Evolutionary conservation across 2,329 filamentous ascomycete genomes (phyloP).

Genomic region (Scopulariopsis brevicaulis): DNA sequence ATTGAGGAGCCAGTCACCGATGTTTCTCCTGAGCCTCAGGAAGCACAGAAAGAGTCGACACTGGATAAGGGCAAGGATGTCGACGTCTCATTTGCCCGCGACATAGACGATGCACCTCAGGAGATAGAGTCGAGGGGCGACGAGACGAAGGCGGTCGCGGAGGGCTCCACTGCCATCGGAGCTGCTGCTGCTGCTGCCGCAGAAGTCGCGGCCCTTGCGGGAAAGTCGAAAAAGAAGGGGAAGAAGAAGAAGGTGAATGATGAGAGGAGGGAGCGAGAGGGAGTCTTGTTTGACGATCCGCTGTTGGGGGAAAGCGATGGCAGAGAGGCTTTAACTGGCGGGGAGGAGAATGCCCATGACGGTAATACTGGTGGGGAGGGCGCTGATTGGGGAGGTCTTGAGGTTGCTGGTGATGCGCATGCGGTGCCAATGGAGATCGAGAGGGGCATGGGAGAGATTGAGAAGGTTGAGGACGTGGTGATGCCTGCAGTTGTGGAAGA

Average conservation of each 20-base stretch:
- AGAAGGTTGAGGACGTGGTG: constrained; percentile 7
- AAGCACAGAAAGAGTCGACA: not conserved
- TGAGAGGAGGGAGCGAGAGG: constrained; percentile 23
- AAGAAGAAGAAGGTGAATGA: constrained; percentile 27
- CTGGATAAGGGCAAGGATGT: not conserved
- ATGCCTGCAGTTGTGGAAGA: constrained; percentile 9
- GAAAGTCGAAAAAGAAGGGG: constrained; percentile 17
- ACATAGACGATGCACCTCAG: not conserved
- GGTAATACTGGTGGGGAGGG: not conserved
- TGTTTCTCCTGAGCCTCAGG: not conserved
- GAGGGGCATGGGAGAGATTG: not conserved
- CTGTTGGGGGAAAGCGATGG: constrained; percentile 24
- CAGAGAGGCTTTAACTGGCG: not conserved
- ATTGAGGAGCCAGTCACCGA: not conserved
- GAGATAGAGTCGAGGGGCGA: not conserved
- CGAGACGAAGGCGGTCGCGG: constrained; percentile 10
- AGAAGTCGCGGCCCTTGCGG: constrained; percentile 16
- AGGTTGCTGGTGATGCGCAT: not conserved
- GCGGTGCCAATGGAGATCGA: not conserved
- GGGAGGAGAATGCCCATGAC: not conserved
- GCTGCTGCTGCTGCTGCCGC: constrained; percentile 22
- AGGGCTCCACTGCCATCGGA: constrained; percentile 14
- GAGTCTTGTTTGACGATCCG: constrained; percentile 30
- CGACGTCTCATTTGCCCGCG: not conserved
- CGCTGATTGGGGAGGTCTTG: not conserved